A percentile compares a stretch with the other conserved stretches of the same genome.
phyloP scores from a whole-genome alignment of 768 basidiomycete species.

The Tricholoma saponaceum region DNA sequence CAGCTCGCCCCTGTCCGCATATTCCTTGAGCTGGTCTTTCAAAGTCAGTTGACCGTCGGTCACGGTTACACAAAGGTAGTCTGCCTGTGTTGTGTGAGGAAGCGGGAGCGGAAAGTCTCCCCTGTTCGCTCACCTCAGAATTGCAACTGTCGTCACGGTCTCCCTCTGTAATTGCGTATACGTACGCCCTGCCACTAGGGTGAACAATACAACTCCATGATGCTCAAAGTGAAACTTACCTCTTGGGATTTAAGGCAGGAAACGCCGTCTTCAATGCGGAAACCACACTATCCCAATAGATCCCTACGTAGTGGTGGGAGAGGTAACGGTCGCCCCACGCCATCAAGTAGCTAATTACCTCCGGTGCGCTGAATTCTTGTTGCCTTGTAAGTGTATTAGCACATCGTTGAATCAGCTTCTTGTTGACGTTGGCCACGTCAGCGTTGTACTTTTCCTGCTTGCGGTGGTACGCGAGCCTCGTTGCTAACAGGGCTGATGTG shows the following conservation, averaged over 20 bases:
- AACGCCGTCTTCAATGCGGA: conserved; percentile 5
- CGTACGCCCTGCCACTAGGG: not conserved
- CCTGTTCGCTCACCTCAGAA: not conserved
- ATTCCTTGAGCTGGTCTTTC: conserved; percentile 17
- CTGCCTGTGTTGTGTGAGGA: not conserved
- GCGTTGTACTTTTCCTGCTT: conserved; percentile 2
- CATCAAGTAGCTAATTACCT: conserved; percentile 36
- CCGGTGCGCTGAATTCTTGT: conserved; percentile 34
- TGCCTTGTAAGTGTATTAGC: conserved; percentile 26
- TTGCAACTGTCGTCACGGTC: not conserved
- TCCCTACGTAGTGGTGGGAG: conserved; percentile 30
- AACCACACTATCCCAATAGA: conserved; percentile 27
- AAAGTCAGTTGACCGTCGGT: conserved; percentile 3
- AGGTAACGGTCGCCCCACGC: conserved; percentile 34
- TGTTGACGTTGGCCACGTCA: conserved; percentile 17
- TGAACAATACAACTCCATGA: not conserved
- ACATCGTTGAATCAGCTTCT: conserved; percentile 26
- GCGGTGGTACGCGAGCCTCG: conserved; percentile 21
- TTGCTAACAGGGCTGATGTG: conserved; percentile 31
- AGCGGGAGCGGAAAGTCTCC: not conserved
- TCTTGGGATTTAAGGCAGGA: not conserved
- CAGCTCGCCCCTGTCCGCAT: conserved; percentile 13
- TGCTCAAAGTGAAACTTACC: not conserved
- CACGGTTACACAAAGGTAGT: not conserved
- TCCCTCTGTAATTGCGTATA: not conserved